Conservation (phyloP, 202 grass and related monocot species). For the Carex arenaria region DNA sequence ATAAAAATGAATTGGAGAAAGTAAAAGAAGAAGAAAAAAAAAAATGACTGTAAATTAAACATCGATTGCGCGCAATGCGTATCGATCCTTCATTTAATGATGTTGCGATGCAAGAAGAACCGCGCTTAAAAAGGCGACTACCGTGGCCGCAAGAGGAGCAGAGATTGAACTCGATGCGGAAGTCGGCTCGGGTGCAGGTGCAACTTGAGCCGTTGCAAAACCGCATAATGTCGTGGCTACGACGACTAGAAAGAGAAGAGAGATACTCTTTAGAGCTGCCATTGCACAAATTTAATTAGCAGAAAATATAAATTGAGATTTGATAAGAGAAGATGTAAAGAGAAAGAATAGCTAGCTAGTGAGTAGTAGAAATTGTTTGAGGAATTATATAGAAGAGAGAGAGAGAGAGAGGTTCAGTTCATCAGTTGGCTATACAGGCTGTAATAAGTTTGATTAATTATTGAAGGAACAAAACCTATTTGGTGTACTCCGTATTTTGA, state of each 20-base stretch:
- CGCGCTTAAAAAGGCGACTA: background rate
- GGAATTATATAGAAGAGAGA: background rate
- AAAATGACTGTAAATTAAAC: background rate
- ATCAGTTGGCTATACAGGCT: slow-evolving; percentile 1
- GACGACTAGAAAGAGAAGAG: slow-evolving; percentile 11
- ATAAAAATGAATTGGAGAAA: background rate
- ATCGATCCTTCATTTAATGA: background rate
- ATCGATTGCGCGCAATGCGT: background rate
- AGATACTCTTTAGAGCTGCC: slow-evolving; percentile 14
- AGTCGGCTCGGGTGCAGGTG: background rate
- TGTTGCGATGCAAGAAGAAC: background rate
- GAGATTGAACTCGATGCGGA: slow-evolving; percentile 2
- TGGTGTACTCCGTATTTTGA: background rate
- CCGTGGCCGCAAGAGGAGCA: background rate
- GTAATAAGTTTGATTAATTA: slow-evolving; percentile 16
- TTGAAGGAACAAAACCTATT: background rate
- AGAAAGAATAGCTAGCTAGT: background rate
- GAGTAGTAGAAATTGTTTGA: slow-evolving; percentile 1
- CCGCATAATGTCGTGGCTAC: background rate
- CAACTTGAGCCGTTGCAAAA: background rate
- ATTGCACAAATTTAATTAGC: background rate
- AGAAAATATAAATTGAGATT: background rate
- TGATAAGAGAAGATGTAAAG: background rate
- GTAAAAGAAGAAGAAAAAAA: background rate
- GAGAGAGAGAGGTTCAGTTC: background rate